A percentile compares a stretch with the other conserved stretches of the same genome.
These are phyloP conservation scores for Galeopsis tetrahit DNA, from an alignment of 257 asterid genomes.

Conservation along the genomic window DNA sequence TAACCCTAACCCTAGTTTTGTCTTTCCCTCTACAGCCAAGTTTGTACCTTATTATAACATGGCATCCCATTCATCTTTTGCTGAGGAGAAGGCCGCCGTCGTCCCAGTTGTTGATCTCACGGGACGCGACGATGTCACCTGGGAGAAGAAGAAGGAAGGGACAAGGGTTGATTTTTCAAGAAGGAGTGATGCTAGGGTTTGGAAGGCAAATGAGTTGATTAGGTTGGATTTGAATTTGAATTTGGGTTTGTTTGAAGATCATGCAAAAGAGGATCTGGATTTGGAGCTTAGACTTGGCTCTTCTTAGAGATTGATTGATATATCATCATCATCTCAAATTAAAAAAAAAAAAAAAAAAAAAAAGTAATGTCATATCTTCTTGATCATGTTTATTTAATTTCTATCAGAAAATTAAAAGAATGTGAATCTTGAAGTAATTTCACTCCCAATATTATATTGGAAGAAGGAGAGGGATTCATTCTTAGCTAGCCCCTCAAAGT, in stretches of 20 bases:
- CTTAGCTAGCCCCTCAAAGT: too few relatives aligned
- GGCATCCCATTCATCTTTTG: constrained; percentile 6
- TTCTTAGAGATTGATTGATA: constrained; percentile 39
- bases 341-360: too few relatives aligned
- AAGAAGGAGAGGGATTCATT: too few relatives aligned
- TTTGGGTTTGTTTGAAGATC: constrained; percentile 45
- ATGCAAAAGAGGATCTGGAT: constrained; percentile 59
- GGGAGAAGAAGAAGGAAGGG: too few relatives aligned
- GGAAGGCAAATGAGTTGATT: constrained; percentile 48
- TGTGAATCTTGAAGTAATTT: constrained; percentile 9
- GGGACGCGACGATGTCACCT: too few relatives aligned
- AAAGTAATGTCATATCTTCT: constrained; percentile 17
- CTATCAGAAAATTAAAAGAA: not conserved
- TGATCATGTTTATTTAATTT: not conserved
- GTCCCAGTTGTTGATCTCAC: too few relatives aligned
- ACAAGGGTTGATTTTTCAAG: constrained; percentile 20
- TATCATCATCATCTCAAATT: not conserved
- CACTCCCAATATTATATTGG: not conserved
- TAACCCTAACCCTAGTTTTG: constrained; percentile 46
- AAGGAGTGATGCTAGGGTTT: constrained; percentile 44
- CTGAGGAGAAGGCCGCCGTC: not conserved
- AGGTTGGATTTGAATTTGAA: constrained; percentile 49
- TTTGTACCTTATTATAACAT: constrained; percentile 34
- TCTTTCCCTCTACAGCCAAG: constrained; percentile 34
- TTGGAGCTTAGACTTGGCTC: constrained; percentile 84